Evolutionary conservation across 208 protist genomes (phyloP).

Genomic region (Angomonas deanei): DNA sequence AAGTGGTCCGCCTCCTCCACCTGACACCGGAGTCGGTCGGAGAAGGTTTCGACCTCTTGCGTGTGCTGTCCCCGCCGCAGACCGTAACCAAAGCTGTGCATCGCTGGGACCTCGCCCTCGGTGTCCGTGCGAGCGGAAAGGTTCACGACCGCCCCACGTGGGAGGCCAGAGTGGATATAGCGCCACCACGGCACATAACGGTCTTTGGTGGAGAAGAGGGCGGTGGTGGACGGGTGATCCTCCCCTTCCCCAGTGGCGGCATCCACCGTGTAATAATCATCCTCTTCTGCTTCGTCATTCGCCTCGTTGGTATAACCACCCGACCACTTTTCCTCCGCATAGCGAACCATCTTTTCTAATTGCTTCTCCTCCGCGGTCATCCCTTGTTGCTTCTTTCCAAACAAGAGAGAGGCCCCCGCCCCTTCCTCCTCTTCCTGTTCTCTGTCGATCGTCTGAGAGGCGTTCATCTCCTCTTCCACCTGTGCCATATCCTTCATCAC

Average conservation of each 20-base stretch:
- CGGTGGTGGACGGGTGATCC: background rate
- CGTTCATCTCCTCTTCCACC: background rate
- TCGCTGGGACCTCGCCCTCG: slow-evolving; percentile 39
- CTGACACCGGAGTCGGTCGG: slow-evolving; percentile 44
- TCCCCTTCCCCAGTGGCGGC: background rate
- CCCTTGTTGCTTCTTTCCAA: background rate
- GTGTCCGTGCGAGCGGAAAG: slow-evolving; percentile 41
- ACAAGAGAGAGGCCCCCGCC: background rate
- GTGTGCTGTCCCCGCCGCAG: slow-evolving; percentile 14
- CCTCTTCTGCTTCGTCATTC: background rate
- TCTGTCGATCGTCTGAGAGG: no score
- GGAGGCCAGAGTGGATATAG: slow-evolving; percentile 74
- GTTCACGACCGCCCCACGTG: slow-evolving; percentile 29
- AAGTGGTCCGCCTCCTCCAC: slow-evolving; percentile 57
- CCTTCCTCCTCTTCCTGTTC: no score
- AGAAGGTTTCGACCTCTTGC: slow-evolving; percentile 20
- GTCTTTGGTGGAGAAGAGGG: slow-evolving; percentile 47
- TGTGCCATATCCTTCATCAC: slow-evolving; percentile 29
- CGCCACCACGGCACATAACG: slow-evolving; percentile 67
- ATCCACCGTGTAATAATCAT: background rate
- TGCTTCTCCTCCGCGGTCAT: slow-evolving; percentile 2
- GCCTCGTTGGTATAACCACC: background rate
- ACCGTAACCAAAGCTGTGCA: slow-evolving; percentile 79
- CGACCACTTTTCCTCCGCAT: background rate
- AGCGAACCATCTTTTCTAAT: background rate